Evolutionary conservation across 2,329 filamentous ascomycete species (phyloP).

Genomic region (Polychaeton citri): DNA sequence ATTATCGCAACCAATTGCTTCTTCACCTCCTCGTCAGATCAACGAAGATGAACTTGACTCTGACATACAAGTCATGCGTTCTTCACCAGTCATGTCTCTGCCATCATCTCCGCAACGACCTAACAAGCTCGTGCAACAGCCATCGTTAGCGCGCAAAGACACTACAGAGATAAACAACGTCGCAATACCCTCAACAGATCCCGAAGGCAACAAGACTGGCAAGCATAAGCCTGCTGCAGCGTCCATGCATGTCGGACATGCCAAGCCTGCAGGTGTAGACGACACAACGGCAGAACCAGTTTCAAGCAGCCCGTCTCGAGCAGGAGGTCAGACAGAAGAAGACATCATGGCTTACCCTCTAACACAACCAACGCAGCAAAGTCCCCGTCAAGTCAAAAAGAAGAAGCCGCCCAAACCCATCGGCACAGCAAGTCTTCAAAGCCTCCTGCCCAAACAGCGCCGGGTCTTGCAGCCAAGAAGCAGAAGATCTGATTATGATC

Average conservation of each 20-base stretch:
- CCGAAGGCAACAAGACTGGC: neutral
- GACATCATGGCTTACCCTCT: conserved; percentile 9
- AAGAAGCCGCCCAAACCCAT: conserved; percentile 15
- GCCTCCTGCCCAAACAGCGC: conserved; percentile 30
- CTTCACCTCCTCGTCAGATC: neutral
- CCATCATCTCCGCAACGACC: neutral
- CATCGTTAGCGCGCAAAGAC: neutral
- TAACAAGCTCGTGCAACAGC: neutral
- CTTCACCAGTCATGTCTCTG: conserved; percentile 20
- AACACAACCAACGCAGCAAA: conserved; percentile 13
- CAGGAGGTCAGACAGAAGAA: neutral
- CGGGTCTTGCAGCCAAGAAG: too few relatives aligned
- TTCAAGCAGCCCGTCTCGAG: conserved; percentile 25
- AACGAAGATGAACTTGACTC: conserved; percentile 2
- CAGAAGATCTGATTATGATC: neutral
- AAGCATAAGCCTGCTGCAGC: neutral
- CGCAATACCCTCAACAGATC: neutral
- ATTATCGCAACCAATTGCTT: neutral
- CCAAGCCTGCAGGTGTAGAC: too few relatives aligned
- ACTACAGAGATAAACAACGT: neutral
- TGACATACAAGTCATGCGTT: conserved; percentile 18
- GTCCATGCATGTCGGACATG: too few relatives aligned
- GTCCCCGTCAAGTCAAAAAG: conserved; percentile 7
- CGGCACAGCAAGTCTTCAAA: conserved; percentile 32
- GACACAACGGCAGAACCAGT: conserved; percentile 31